Conservation (phyloP, 2,329 filamentous ascomycete genomes). For the Myriosclerotinia curreyana region DNA sequence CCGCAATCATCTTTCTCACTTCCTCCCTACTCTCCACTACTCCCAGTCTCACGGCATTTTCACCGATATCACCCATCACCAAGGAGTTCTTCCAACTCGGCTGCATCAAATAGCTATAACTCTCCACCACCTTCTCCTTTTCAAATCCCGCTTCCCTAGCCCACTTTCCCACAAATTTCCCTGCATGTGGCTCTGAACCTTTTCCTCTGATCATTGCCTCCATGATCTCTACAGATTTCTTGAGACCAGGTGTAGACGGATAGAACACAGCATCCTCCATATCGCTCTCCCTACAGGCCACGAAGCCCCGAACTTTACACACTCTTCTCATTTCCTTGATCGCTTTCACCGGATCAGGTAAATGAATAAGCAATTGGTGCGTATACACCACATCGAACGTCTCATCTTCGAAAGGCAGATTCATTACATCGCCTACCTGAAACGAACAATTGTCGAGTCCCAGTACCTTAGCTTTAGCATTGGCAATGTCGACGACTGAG, state of each 20-base stretch:
- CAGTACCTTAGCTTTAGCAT: neutral
- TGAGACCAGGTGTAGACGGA: neutral
- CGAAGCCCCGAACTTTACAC: constrained; percentile 15
- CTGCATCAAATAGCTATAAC: constrained; percentile 19
- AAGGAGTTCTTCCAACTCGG: constrained; percentile 10
- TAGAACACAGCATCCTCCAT: constrained; percentile 14
- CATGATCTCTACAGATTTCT: constrained; percentile 1
- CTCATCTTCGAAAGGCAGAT: constrained; percentile 12
- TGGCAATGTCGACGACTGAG: neutral
- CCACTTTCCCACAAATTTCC: constrained; percentile 14
- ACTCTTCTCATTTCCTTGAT: constrained; percentile 19
- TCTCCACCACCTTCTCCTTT: constrained; percentile 2
- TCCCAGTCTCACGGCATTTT: constrained; percentile 2
- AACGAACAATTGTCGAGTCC: constrained; percentile 13
- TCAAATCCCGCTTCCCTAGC: constrained; percentile 13
- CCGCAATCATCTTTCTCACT: neutral
- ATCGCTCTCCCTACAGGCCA: constrained; percentile 19
- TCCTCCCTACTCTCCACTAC: constrained; percentile 12
- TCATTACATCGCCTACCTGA: constrained; percentile 18
- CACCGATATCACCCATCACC: neutral
- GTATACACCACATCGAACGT: constrained; percentile 21
- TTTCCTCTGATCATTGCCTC: constrained; percentile 16
- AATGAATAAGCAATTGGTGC: constrained; percentile 19
- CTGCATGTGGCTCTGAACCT: constrained; percentile 7
- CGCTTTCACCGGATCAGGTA: constrained; percentile 1